Percentiles rank a stretch among this genome's conserved stretches.
Evolutionary conservation across 257 asterid species (phyloP).

Genomic region (Petunia axillaris): DNA sequence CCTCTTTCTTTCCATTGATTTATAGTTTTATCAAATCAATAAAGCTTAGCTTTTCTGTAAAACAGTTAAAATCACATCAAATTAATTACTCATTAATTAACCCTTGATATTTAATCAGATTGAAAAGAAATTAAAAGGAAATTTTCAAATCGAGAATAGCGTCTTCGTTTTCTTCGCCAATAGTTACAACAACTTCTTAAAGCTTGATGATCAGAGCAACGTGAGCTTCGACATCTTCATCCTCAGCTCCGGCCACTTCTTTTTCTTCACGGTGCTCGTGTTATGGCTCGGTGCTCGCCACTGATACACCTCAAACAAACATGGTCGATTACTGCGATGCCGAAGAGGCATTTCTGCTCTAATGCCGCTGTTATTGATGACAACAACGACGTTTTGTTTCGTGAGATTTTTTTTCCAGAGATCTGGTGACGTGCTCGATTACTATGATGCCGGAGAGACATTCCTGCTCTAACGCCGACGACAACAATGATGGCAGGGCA

Average conservation of each 20-base stretch:
- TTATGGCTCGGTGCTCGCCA: conserved; percentile 49
- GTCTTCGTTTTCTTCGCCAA: conserved; percentile 65
- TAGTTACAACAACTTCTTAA: conserved; percentile 57
- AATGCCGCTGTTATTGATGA: too few species aligned
- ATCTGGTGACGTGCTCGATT: too few species aligned
- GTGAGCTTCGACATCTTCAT: conserved; percentile 72
- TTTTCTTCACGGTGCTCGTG: conserved; percentile 50
- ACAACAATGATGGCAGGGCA: too few species aligned
- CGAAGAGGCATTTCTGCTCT: too few species aligned
- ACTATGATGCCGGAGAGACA: too few species aligned
- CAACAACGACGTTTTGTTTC: too few species aligned
- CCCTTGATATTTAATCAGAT: conserved; percentile 33
- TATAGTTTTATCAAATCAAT: conserved; percentile 52
- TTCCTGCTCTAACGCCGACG: too few species aligned
- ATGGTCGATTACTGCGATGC: too few species aligned
- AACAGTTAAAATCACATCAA: neutral
- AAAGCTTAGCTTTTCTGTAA: conserved; percentile 50
- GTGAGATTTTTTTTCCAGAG: too few species aligned
- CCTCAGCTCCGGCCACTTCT: conserved; percentile 53
- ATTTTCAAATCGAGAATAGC: conserved; percentile 54
- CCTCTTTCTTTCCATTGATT: conserved; percentile 67
- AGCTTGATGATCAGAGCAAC: conserved; percentile 65
- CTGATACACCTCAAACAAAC: neutral
- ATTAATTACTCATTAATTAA: neutral
- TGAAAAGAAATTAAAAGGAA: neutral